Percentiles rank a stretch among this genome's conserved stretches.
Evolutionary conservation across 2,329 filamentous ascomycete genomes (phyloP).

Genomic region (Diplodia scrobiculata): DNA sequence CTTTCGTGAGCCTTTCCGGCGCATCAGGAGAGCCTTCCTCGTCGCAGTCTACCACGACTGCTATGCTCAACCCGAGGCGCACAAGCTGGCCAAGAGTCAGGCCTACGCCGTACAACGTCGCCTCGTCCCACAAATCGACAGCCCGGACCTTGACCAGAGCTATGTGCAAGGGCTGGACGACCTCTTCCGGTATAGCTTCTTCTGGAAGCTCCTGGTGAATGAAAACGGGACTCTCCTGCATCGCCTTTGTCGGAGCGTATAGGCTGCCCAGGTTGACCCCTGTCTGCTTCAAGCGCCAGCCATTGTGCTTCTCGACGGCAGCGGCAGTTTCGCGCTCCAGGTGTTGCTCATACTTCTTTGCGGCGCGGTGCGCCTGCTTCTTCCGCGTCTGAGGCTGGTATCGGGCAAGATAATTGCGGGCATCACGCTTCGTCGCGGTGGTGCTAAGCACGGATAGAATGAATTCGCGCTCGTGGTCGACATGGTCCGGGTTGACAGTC

Average conservation of each 20-base stretch:
- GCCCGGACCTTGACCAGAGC: constrained; percentile 82
- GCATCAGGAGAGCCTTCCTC: constrained; percentile 44
- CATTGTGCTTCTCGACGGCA: constrained; percentile 38
- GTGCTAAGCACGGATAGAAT: constrained; percentile 84
- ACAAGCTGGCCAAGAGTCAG: constrained; percentile 82
- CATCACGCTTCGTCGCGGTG: constrained; percentile 88
- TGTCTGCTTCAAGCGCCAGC: constrained; percentile 44
- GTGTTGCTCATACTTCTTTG: constrained; percentile 22
- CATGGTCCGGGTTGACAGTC: constrained; percentile 10
- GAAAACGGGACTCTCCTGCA: constrained; percentile 63
- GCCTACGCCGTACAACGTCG: constrained; percentile 72
- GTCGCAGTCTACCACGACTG: constrained; percentile 77
- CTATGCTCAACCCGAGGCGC: constrained; percentile 76
- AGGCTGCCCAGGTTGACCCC: constrained; percentile 65
- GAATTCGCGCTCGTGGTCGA: constrained; percentile 31
- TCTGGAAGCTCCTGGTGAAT: constrained; percentile 54
- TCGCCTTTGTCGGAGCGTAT: constrained; percentile 60
- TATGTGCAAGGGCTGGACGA: constrained; percentile 64
- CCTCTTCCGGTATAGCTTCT: constrained; percentile 33
- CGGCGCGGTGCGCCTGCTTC: constrained; percentile 32
- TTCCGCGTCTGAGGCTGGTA: constrained; percentile 49
- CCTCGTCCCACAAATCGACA: constrained; percentile 69
- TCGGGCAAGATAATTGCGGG: constrained; percentile 85
- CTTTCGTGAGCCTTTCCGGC: constrained; percentile 37
- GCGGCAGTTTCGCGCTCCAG: constrained; percentile 29